phyloP scores from a whole-genome alignment of 2,329 filamentous ascomycete species.

The Penicillium glabrum region DNA sequence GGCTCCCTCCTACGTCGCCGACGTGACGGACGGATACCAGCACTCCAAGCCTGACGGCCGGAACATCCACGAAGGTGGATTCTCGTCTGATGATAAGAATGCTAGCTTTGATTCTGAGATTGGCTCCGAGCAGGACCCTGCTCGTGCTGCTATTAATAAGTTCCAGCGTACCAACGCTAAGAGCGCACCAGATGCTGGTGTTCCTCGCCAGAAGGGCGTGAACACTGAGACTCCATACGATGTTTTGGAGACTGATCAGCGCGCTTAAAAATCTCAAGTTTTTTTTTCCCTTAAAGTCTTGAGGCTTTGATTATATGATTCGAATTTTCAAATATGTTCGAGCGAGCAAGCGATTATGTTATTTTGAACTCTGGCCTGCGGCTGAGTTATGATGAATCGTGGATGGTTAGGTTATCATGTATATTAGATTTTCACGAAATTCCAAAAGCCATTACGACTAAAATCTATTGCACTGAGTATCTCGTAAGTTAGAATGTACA shows the following conservation, averaged over 20 bases:
- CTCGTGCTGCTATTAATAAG: slow-evolving; percentile 45
- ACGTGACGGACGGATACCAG: slow-evolving; percentile 31
- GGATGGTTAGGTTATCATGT: slow-evolving; percentile 8
- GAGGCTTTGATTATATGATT: not conserved
- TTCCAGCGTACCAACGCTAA: slow-evolving; percentile 34
- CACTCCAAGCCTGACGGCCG: slow-evolving; percentile 51
- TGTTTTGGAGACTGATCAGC: slow-evolving; percentile 28
- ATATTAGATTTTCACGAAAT: slow-evolving; percentile 8
- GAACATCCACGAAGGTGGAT: slow-evolving; percentile 52
- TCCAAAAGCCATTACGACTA: not conserved
- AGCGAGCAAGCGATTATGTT: slow-evolving; percentile 11
- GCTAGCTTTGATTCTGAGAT: slow-evolving; percentile 55
- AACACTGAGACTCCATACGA: slow-evolving; percentile 25
- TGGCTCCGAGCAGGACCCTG: slow-evolving; percentile 57
- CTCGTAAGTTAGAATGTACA: not conserved
- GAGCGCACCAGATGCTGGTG: slow-evolving; percentile 27
- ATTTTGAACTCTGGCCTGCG: slow-evolving; percentile 1
- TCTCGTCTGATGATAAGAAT: slow-evolving; percentile 44
- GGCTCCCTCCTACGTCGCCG: slow-evolving; percentile 41
- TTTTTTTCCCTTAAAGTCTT: not conserved
- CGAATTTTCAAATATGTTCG: not conserved
- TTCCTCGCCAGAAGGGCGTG: slow-evolving; percentile 26
- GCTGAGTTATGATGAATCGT: slow-evolving; percentile 6
- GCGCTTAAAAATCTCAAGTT: slow-evolving; percentile 19
- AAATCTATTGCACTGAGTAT: not conserved